phyloP scores from a whole-genome alignment of 441 rosid species.

The Brassica hybrid region DNA sequence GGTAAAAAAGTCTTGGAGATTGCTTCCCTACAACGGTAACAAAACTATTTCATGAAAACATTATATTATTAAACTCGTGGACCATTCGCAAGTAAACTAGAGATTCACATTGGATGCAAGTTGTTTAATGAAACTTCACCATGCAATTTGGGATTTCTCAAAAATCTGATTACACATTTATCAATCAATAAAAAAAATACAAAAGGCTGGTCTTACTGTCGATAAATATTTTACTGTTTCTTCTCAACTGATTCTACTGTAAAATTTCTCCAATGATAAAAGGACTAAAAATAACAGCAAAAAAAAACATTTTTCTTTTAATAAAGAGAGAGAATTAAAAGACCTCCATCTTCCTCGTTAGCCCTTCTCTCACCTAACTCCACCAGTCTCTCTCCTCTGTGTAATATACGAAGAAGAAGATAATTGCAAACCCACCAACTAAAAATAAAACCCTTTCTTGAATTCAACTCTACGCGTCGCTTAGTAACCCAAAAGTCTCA shows the following conservation, averaged over 20 bases:
- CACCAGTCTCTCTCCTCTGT: constrained; percentile 31
- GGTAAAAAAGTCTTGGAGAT: not conserved
- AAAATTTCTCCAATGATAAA: not conserved
- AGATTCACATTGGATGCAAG: constrained; percentile 18
- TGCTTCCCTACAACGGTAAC: constrained; percentile 36
- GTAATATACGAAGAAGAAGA: constrained; percentile 37
- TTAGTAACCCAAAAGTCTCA: constrained; percentile 36
- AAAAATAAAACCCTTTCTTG: constrained; percentile 59
- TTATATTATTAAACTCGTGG: not conserved
- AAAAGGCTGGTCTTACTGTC: not conserved
- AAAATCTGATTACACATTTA: not conserved
- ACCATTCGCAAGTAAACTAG: constrained; percentile 15
- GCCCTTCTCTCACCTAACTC: constrained; percentile 39
- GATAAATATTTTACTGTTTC: not conserved
- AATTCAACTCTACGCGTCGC: constrained; percentile 79
- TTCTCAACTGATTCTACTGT: constrained; percentile 7
- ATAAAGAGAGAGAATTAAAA: not conserved
- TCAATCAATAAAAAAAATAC: not conserved
- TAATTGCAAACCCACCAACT: constrained; percentile 68
- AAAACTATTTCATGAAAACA: not conserved
- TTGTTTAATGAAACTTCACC: constrained; percentile 10
- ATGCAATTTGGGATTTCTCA: not conserved
- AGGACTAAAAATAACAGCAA: too few species aligned
- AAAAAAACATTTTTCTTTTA: too few species aligned
- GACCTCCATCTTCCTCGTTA: constrained; percentile 39